phyloP scores from a whole-genome alignment of 495 filamentous ascomycete species.

The Parathielavia appendiculata region DNA sequence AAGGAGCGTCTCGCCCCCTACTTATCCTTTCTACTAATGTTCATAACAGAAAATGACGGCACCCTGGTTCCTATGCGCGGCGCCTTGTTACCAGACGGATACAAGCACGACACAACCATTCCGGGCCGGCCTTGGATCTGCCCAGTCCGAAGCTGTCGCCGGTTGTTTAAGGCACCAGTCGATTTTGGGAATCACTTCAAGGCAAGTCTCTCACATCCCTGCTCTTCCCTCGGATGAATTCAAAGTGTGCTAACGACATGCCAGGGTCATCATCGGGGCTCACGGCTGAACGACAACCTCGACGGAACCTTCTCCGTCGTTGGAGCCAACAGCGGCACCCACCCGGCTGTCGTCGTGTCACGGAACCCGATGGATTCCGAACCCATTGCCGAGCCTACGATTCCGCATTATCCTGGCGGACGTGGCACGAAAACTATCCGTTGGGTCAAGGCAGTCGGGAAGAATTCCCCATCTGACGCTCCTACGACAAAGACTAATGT shows the following conservation, averaged over 20 bases:
- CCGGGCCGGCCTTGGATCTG: slow-evolving; percentile 24
- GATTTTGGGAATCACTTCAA: slow-evolving; percentile 22
- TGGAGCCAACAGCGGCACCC: not conserved
- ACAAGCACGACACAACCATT: slow-evolving; percentile 9
- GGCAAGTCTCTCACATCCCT: not conserved
- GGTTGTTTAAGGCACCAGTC: not conserved
- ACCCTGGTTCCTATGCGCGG: slow-evolving; percentile 4
- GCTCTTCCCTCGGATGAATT: not conserved
- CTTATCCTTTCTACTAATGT: not conserved
- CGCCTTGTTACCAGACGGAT: slow-evolving; percentile 16
- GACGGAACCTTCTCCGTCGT: slow-evolving; percentile 22
- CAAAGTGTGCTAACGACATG: not conserved
- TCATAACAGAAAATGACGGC: not conserved
- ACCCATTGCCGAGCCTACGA: not conserved
- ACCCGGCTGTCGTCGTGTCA: slow-evolving; percentile 1
- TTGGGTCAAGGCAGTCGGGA: not conserved
- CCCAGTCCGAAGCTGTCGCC: slow-evolving; percentile 22
- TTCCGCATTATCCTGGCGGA: not conserved
- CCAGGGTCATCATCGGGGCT: slow-evolving; percentile 7
- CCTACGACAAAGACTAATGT: not conserved
- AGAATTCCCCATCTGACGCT: not conserved
- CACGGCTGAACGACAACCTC: slow-evolving; percentile 22
- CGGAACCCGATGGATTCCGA: not conserved
- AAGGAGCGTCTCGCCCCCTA: not conserved
- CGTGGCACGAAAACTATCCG: not conserved